Evolutionary conservation across 2,329 filamentous ascomycete species (phyloP), one percentile per base, ranked within the genome.

Genomic region (Colletotrichum liaoningense): DNA sequence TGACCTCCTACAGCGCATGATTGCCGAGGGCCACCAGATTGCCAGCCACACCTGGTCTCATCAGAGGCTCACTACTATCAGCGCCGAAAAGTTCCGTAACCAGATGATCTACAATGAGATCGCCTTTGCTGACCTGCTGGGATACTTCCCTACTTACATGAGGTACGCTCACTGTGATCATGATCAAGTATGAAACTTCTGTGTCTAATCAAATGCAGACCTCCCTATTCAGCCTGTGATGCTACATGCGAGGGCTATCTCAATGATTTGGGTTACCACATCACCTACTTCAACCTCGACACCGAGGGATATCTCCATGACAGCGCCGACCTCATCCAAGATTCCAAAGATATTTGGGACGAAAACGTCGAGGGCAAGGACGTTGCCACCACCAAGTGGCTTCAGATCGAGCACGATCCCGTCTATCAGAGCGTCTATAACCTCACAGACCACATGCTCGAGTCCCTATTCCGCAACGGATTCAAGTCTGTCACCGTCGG

Each of bases 11-110:
- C 75, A 77, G 54, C 86, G 88, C 73, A 89, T 89, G 85, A 75
- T 86, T 71, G 74, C 79, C 54, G 86, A 88, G 6, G 89, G 89
- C 12, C 91, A 92, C 79, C 90, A 92, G 79, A 83, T 92, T 73
- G 90, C 88, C 72, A 88, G 86, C 16, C 90, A 89, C 79, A 89
- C 87, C 11, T 89, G 87, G 87, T 86, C 85, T 4, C 88, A 90
- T 76, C 69, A 74, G 63, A 62, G 74, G 5, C 74, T 75, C 46
- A 75, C 71, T 2, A 72, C 63, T 8, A 52, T 75, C 28, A 75
- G 63, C 55, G 72, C 63, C 7, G 58, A 66, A 33, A 74, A 75
- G 72, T 75, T 86, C 74, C 82, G 84, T 71, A 81, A 87, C 56
- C 86, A 86, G 75, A 88, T 90, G 81, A 77, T 81, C 75, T 87